phyloP scores from a whole-genome alignment of 2,329 filamentous ascomycete genomes.

The Cordyceps javanica region DNA sequence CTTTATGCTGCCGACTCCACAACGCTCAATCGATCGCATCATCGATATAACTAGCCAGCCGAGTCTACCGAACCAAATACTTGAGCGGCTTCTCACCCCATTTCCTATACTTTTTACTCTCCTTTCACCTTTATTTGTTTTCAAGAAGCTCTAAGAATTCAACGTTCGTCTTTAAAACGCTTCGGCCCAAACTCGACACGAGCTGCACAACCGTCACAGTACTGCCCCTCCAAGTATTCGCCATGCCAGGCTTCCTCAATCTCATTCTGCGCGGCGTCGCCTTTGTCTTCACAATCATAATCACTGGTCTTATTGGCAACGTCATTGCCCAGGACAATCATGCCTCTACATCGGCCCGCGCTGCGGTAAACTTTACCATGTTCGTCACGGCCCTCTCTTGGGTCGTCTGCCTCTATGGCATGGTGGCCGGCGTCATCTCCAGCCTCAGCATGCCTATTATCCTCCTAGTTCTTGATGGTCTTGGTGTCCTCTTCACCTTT shows the following conservation, averaged over 20 bases:
- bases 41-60: slow-evolving; percentile 1
- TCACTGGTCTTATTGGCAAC: slow-evolving; percentile 52
- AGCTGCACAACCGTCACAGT: slow-evolving; percentile 4
- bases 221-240: no score
- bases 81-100: neutral
- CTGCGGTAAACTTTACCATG: slow-evolving; percentile 59
- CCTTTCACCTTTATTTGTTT: neutral
- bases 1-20: neutral
- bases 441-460: slow-evolving; percentile 45
- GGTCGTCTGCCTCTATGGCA: slow-evolving; percentile 58
- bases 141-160: neutral
- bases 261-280: slow-evolving; percentile 42
- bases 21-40: slow-evolving; percentile 8
- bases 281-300: slow-evolving; percentile 46
- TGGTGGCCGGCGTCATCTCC: slow-evolving; percentile 49
- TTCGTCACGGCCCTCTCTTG: slow-evolving; percentile 63
- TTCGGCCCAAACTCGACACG: neutral
- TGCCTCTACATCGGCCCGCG: slow-evolving; percentile 34
- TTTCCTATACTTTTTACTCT: neutral
- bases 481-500: slow-evolving; percentile 62
- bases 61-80: neutral
- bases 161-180: neutral
- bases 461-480: slow-evolving; percentile 49
- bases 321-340: slow-evolving; percentile 46
- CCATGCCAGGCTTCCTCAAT: slow-evolving; percentile 34